Evolutionary conservation across 2,329 filamentous ascomycete genomes (phyloP), one percentile per base, ranked within the genome.

Genomic region (Neoascochyta sp.): DNA sequence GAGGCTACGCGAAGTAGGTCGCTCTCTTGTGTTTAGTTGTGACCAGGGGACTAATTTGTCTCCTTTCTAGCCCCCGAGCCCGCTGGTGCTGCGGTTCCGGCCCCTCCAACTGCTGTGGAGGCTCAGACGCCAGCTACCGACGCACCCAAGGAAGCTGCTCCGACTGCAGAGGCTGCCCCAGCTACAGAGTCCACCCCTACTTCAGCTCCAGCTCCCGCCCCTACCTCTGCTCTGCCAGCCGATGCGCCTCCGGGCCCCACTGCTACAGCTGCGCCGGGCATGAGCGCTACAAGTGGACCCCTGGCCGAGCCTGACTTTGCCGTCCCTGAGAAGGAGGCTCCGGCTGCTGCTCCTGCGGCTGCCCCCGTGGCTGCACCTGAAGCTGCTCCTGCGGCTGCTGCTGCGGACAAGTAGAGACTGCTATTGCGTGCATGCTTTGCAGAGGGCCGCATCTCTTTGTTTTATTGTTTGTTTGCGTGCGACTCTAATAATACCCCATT

Each of bases 211-310:
- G 34, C 31, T 22, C 28, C 32, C 20, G 39, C 42, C n/a, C 26
- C 39, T 29, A 22, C 34, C 4, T 32, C 36, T 12, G 27, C 31
- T 4, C 24, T 34, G 8, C 36, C 36, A 13, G 24, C 17, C 2
- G 20, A 22, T 4, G 9, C 12, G 10, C 20, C 20, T 11, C 10
- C 10, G 8, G 32, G 57, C 22, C 55, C 59, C 4, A 32, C 45
- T 6, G 41, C 40, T 9, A 47, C 54, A 39, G 49, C 52, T 14
- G 57, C 57, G 13, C 54, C 54, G 11, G 59, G 60, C 18, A 64
- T 64, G 61, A 62, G 57, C 19, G 61, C 61, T 9, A 64, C 61
- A 7, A 62, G 57, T 18, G 61, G 61, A 10, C 61, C 61, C 7
- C 35, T 64, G 47, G 58, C 60, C 14, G 47, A 60, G 28, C 51